Evolutionary conservation across 148 eudicot species (phyloP).

Genomic region (Cornus kousa): DNA sequence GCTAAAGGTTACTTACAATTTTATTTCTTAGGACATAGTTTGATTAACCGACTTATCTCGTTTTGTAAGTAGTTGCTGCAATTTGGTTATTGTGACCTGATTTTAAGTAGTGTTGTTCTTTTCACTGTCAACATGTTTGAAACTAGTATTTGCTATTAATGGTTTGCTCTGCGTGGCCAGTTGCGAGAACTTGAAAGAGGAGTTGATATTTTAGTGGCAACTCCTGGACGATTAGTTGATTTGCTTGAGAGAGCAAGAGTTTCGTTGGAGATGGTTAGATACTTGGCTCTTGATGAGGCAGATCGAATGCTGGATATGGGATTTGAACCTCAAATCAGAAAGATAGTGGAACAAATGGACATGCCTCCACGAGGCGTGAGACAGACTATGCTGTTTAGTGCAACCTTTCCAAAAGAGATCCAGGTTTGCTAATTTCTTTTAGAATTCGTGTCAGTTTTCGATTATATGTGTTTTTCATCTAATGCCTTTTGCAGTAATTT

Average conservation of each 20-base stretch:
- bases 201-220: conserved; percentile 81
- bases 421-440: conserved; percentile 36
- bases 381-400: conserved; percentile 82
- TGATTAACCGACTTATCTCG: neutral
- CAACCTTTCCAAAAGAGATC: conserved; percentile 77
- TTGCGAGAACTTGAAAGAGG: conserved; percentile 56
- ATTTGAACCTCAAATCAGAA: neutral
- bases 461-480: neutral
- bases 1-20: neutral
- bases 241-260: neutral
- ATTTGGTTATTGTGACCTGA: neutral
- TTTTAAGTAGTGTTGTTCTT: neutral
- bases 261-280: neutral
- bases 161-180: conserved; percentile 26
- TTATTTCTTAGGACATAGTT: neutral
- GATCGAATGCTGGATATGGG: conserved; percentile 48
- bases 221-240: conserved; percentile 17
- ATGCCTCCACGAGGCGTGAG: conserved; percentile 63
- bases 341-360: conserved; percentile 64
- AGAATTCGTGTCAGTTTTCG: neutral
- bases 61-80: neutral
- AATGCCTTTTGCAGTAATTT: neutral
- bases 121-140: neutral
- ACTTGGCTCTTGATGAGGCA: conserved; percentile 43
- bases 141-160: neutral